Base-by-base conservation (phyloP, 768 basidiomycete genomes). In the Tephrocybe sp. region DNA sequence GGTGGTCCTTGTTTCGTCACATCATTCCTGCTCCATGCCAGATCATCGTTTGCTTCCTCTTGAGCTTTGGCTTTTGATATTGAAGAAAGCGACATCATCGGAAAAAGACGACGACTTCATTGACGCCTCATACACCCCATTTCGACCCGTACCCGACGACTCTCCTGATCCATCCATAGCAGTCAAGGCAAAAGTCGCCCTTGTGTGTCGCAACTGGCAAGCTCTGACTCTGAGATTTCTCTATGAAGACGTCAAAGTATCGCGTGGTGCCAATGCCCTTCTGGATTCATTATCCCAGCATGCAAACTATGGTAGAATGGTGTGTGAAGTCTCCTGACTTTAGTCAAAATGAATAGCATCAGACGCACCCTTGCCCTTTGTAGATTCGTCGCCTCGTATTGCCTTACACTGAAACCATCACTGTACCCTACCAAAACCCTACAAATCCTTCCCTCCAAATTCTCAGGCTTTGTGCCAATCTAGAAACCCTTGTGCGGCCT, bases 141-240 rank as follows among this genome's bases (percentile, higher is more conserved):
- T 86, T 64, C 69, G 75, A 31, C 57, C 61, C 1, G 54, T 69
- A 26, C 60, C 67, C 40, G 49, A 61, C 52, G 61, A 73, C 43
- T 52, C 27, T 19, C 52, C 44, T 22, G 66, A 68, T 51, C 34
- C 61, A n/a, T 61, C 54, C 30, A 47, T 76, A 26, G 58, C 59
- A 22, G 69, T 72, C 24, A 74, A 70, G 60, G 61, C 62, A 30
- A 60, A 71, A 3, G 64, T 87, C 40, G 70, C 76, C 36, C 69
- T 74, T 46, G 84, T 87, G 26, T 86, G 83, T 62, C 76, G 72
- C 42, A 63, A 69, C 25, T 86, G 85, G 84, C 71, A 68, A n/a
- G 52, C 52, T 13, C 72, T 83, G 60, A 67, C 75, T 2, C 63
- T 60, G n/a, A 61, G 56, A 16, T 66, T 79, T 38, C 64, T 86